Percentiles rank a stretch among this genome's conserved stretches.
phyloP scores from a whole-genome alignment of 2,329 filamentous ascomycete species.

The Calonectria naviculata region DNA sequence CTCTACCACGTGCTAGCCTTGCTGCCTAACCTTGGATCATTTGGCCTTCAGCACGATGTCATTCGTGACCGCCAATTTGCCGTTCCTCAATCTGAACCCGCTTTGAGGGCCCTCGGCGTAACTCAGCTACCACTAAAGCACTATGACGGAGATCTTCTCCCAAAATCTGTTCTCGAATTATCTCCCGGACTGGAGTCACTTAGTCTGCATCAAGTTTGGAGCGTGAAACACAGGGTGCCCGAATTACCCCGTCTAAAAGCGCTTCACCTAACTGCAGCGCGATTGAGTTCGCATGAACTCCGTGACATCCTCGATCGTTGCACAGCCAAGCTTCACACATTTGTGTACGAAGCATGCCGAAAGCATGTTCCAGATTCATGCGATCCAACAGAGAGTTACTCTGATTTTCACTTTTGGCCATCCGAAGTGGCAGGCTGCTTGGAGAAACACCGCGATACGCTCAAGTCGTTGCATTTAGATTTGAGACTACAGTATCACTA shows the following conservation, averaged over 20 bases:
- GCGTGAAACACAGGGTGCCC: background rate
- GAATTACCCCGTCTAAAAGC: background rate
- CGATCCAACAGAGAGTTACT: no score
- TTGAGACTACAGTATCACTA: background rate
- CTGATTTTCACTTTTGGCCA: background rate
- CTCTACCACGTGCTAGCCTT: background rate
- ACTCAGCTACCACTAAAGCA: background rate
- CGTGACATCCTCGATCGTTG: background rate
- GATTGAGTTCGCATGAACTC: background rate
- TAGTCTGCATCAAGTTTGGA: background rate
- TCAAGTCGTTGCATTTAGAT: background rate
- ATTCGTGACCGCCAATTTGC: background rate
- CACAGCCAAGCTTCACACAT: background rate
- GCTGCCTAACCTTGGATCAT: background rate
- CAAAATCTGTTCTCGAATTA: background rate
- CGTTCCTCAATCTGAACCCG: background rate
- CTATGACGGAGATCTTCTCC: background rate
- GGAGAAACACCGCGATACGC: background rate
- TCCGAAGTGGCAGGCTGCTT: background rate
- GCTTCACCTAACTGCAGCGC: background rate
- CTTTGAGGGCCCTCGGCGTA: background rate
- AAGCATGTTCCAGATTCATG: background rate
- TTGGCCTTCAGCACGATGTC: background rate
- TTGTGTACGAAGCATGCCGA: constrained; percentile 1
- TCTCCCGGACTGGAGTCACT: constrained; percentile 6